phyloP scores from a whole-genome alignment of 257 asterid species.

The Misopates orontium region DNA sequence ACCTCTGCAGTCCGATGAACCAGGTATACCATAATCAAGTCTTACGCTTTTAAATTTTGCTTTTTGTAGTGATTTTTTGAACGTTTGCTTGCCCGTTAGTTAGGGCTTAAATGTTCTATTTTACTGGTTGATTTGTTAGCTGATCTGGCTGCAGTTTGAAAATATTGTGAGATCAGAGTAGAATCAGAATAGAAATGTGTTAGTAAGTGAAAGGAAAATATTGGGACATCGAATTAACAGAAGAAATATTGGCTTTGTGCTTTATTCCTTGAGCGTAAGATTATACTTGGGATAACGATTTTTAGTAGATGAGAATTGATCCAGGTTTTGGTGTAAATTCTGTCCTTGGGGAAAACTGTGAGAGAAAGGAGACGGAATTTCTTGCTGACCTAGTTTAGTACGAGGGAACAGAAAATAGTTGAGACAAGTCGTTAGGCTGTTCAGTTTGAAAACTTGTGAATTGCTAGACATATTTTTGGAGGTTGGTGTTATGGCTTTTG shows the following conservation, averaged over 20 bases:
- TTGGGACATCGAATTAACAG: slow-evolving; percentile 5
- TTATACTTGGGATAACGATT: not conserved
- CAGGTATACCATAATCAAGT: slow-evolving; percentile 49
- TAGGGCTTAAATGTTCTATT: not conserved
- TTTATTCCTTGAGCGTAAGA: not conserved
- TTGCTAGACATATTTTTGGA: slow-evolving; percentile 21
- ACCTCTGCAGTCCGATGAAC: slow-evolving; percentile 49
- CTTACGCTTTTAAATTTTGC: not conserved
- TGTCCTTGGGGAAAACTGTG: not conserved
- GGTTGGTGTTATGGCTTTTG: slow-evolving; percentile 18
- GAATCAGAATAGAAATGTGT: too few species aligned
- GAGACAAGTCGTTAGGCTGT: slow-evolving; percentile 5
- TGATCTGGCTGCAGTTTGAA: not conserved
- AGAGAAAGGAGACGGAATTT: not conserved
- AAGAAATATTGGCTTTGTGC: not conserved
- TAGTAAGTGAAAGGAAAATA: not conserved
- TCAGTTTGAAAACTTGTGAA: not conserved
- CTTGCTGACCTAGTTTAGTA: not conserved
- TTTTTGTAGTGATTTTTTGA: not conserved
- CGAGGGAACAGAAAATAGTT: not conserved
- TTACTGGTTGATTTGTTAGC: slow-evolving; percentile 1
- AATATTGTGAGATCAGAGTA: too few species aligned
- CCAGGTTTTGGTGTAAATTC: not conserved
- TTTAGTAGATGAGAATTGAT: not conserved
- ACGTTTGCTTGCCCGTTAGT: not conserved